A percentile compares a stretch with the other conserved stretches of the same genome.
Conservation (phyloP, 1,284 basidiomycete species). For the Volvariella surrecta region DNA sequence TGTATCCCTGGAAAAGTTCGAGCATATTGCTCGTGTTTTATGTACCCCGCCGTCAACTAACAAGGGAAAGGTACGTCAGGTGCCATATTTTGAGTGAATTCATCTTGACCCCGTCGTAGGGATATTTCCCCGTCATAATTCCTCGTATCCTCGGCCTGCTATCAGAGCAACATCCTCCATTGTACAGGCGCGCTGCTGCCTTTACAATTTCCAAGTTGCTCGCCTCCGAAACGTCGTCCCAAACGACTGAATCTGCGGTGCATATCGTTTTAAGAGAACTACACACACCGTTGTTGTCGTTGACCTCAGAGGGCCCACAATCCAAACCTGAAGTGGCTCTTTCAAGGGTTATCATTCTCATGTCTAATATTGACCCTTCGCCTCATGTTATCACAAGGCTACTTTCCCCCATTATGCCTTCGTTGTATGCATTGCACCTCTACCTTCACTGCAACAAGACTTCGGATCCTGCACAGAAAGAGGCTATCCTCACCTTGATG, state of each 20-base stretch:
- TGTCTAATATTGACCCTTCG: constrained; percentile 74
- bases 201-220: constrained; percentile 64
- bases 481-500: constrained; percentile 51
- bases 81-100: constrained; percentile 4
- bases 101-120: constrained; percentile 27
- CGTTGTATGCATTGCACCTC: constrained; percentile 58
- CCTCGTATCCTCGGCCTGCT: constrained; percentile 47
- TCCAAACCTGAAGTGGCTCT: constrained; percentile 32
- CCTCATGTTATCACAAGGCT: constrained; percentile 55
- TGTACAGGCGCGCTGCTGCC: constrained; percentile 54
- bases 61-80: constrained; percentile 34
- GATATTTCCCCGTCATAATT: constrained; percentile 48
- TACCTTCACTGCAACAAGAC: constrained; percentile 45
- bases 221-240: constrained; percentile 20
- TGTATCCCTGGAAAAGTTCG: constrained; percentile 54
- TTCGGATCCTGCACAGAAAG: constrained; percentile 53
- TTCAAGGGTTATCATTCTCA: constrained; percentile 40
- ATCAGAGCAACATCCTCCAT: constrained; percentile 26
- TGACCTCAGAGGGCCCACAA: constrained; percentile 1
- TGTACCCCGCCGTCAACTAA: constrained; percentile 45
- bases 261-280: not conserved
- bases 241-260: not conserved
- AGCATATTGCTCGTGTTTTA: constrained; percentile 54
- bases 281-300: constrained; percentile 5
- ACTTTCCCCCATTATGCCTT: constrained; percentile 59